Evolutionary conservation across 441 rosid species (phyloP), one percentile per base, ranked within the genome.

Genomic region (Erodium texanum): DNA sequence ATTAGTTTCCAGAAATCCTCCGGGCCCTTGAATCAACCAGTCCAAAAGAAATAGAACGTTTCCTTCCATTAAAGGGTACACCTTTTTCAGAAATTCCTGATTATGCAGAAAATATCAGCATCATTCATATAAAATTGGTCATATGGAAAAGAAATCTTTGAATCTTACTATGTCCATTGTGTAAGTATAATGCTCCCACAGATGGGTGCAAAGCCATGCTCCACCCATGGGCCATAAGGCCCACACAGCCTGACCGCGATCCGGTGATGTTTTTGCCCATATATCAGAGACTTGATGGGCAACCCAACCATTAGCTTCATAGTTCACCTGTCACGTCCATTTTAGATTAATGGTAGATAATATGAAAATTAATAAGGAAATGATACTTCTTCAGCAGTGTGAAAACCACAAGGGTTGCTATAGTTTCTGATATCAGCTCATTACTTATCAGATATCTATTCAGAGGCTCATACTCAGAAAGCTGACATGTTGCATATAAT

Each of bases 171-270:
- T 74, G 77, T 74, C 77, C 77, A 74, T 24, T 12, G 77, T 74
- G 45, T 69, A 74, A 20, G 73, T 45, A 2, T 69, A 74, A 69
- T 74, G 77, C 73, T 74, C 77, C 77, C 77, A 74, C 50, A 74
- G 62, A 62, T 74, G 77, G n/a, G 73, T 74, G 48, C 77, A 74
- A 16, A 74, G 77, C 77, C 77, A 74, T 34, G 77, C 73, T 59
- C 77, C 77, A 41, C 77, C 77, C 77, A 74, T 74, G 5, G 77
- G 77, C 76, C 76, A 74, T 24, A 74, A 62, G 65, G 73, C 67
- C 77, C 77, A 70, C 32, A 65, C 77, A 38, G 73, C 77, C 48
- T 66, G 62, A 68, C 77, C 73, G 29, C 66, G 77, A 74, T 69
- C 77, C 29, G 77, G 73, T 27, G 77, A 74, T 58, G 77, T 69